Percentiles rank a stretch among this genome's conserved stretches.
phyloP scores from a whole-genome alignment of 371 early-diverging fungal genomes.

The Paraphysoderma sedebokerense region DNA sequence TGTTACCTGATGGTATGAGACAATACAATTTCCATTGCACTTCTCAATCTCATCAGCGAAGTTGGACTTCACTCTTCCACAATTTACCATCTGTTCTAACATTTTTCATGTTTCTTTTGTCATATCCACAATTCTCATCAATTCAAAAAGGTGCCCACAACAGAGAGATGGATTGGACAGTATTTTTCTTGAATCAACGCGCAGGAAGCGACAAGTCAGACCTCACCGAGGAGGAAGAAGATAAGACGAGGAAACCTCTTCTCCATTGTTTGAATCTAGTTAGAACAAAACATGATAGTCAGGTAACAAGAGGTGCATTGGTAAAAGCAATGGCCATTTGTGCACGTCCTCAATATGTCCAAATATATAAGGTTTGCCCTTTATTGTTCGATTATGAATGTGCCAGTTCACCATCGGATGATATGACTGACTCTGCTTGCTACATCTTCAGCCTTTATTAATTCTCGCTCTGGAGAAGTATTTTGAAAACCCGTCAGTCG shows the following conservation, averaged over 20 bases:
- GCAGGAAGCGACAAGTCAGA: constrained; percentile 11
- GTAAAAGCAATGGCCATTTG: constrained; percentile 91
- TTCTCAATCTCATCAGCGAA: too few relatives aligned
- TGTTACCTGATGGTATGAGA: constrained; percentile 94
- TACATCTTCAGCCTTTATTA: constrained; percentile 47
- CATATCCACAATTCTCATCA: too few relatives aligned
- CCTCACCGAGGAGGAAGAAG: too few relatives aligned
- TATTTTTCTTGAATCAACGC: constrained; percentile 70
- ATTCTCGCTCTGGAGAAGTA: constrained; percentile 80
- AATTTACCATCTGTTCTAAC: too few relatives aligned
- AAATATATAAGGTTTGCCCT: constrained; percentile 66
- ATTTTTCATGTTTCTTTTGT: too few relatives aligned
- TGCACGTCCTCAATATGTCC: constrained; percentile 68
- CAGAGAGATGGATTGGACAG: constrained; percentile 85
- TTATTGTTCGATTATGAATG: constrained; percentile 2
- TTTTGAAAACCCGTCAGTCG: constrained; percentile 52
- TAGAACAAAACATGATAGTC: constrained; percentile 66
- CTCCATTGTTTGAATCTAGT: constrained; percentile 79
- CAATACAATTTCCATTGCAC: too few relatives aligned
- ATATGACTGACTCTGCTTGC: background rate
- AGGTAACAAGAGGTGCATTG: constrained; percentile 69
- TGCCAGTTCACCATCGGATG: background rate
- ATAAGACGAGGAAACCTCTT: constrained; percentile 35
- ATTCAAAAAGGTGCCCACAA: constrained; percentile 84
- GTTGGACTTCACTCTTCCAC: too few relatives aligned